Evolutionary conservation across 169 alveolate genomes (phyloP).

Genomic region (Theileria equi): DNA sequence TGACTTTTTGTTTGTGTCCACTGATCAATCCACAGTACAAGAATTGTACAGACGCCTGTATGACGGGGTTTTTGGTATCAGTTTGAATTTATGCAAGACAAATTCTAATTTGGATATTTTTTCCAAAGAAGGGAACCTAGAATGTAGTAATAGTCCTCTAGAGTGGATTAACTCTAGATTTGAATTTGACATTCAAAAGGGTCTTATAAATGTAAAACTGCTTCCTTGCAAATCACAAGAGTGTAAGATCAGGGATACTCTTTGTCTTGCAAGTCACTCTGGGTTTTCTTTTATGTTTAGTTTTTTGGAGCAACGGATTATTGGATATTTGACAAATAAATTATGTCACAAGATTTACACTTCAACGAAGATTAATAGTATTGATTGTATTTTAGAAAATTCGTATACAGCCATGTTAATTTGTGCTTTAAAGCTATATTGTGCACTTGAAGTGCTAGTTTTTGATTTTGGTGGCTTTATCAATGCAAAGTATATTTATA

Average conservation of each 20-base stretch:
- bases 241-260: constrained; percentile 36
- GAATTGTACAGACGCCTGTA: constrained; percentile 23
- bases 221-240: constrained; percentile 34
- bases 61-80: constrained; percentile 18
- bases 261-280: constrained; percentile 14
- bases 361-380: constrained; percentile 21
- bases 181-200: constrained; percentile 39
- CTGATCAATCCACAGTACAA: constrained; percentile 18
- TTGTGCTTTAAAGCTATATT: constrained; percentile 25
- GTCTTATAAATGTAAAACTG: constrained; percentile 33
- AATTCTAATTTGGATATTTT: background rate
- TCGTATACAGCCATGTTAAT: constrained; percentile 44
- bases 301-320: constrained; percentile 46
- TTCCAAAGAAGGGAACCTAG: background rate
- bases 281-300: constrained; percentile 42
- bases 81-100: constrained; percentile 9
- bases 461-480: constrained; percentile 58
- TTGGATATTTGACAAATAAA: constrained; percentile 54
- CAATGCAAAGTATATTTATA: constrained; percentile 33
- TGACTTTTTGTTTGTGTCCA: constrained; percentile 55
- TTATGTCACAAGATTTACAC: constrained; percentile 51
- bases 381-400: constrained; percentile 40
- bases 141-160: background rate
- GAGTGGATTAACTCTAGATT: constrained; percentile 55
- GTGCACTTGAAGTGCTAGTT: constrained; percentile 20